Conservation (phyloP, 1,284 basidiomycete genomes). For the Ustilago crameri region DNA sequence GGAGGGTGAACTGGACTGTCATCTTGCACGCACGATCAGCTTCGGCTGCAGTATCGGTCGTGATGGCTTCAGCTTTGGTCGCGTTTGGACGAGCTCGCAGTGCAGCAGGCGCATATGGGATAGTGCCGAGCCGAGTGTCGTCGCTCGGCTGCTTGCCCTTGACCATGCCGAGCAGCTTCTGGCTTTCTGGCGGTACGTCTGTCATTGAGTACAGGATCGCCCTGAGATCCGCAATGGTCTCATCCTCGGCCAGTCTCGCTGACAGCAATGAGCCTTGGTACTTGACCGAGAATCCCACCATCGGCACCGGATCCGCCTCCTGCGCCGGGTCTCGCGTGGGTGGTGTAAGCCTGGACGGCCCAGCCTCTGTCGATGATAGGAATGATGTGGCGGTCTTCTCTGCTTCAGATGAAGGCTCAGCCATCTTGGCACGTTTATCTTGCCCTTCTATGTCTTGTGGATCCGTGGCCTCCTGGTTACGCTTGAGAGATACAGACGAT, state of each 20-base stretch:
- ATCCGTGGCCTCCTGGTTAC: neutral
- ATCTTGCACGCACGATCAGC: constrained; percentile 39
- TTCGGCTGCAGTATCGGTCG: constrained; percentile 20
- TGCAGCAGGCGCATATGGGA: constrained; percentile 45
- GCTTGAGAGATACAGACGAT: constrained; percentile 3
- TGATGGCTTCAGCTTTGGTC: constrained; percentile 9
- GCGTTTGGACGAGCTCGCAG: constrained; percentile 24
- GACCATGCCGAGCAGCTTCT: constrained; percentile 87
- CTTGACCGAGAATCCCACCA: constrained; percentile 51
- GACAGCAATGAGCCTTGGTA: constrained; percentile 43
- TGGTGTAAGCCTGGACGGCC: constrained; percentile 20
- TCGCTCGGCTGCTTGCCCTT: constrained; percentile 81
- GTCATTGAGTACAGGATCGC: constrained; percentile 76
- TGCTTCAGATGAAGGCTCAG: neutral
- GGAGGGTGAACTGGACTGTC: constrained; percentile 51
- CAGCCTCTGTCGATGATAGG: constrained; percentile 14
- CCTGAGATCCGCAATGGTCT: constrained; percentile 61
- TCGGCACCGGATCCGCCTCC: neutral
- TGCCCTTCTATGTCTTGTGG: neutral
- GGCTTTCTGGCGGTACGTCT: constrained; percentile 82
- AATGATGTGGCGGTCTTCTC: neutral
- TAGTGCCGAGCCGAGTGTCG: constrained; percentile 29
- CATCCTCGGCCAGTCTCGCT: constrained; percentile 36
- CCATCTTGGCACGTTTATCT: constrained; percentile 10
- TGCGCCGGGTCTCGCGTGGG: no score